Evolutionary conservation across 345 rosid genomes (phyloP), one percentile per base, ranked within the genome.

Genomic region (Eucalyptus marginata): DNA sequence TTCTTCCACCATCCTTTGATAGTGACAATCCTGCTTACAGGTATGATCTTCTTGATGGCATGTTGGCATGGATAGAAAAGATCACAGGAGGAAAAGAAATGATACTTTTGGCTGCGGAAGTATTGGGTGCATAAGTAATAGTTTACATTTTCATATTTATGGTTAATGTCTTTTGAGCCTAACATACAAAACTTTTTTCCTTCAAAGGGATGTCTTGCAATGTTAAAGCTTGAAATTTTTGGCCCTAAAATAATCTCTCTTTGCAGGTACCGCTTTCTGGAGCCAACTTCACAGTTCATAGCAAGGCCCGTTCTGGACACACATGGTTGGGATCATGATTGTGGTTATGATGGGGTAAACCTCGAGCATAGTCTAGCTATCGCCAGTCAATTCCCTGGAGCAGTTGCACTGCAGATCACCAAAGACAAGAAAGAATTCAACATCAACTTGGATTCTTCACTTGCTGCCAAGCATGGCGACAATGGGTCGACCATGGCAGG

Each of bases 251-350:
- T 44, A 20, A 14, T 68, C 44, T 66, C 36, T 20, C 43, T 79
- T 76, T 49, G 59, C 88, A 90, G 91, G 95, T 97, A 96, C 91
- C 96, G 99, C 36, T 96, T 95, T 88, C 92, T 97, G 94, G 98
- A 97, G 88, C 98, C 96, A 76, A 94, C 95, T 89, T 95, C 98
- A 24, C 98, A 95, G 94, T 94, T 97, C 87, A 86, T 97, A 88
- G 96, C 96, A 25, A 94, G 99, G 96, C 98, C 99, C 18, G 98
- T 97, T 49, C 90, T 96, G 89, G 99, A 97, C 92, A 93, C 96
- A 86, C 98, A 97, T 90, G 97, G 99, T 71, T 97, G 99, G 99
- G 99, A 97, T 92, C 99, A 97, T 94, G 99, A 97, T 90, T 96
- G 97, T 91, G 99, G 99, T 47, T 96, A 97, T 89, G 99, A 97